Evolutionary conservation across 1,284 basidiomycete species (phyloP).

Genomic region (Bondarzewia mesenterica): DNA sequence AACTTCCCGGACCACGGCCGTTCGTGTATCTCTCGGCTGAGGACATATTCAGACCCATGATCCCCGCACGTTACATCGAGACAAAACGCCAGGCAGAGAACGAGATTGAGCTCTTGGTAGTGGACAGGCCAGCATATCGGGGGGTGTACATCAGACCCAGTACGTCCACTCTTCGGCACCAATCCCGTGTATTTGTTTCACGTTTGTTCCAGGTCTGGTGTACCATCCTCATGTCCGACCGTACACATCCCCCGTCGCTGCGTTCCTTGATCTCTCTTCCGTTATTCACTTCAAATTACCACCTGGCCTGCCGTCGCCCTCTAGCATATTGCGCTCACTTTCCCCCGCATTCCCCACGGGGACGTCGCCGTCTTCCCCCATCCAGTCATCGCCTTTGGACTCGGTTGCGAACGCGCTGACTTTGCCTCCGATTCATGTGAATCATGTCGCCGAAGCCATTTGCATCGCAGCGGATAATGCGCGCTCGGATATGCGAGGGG

Average conservation of each 20-base stretch:
- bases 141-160: constrained; percentile 82
- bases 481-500: constrained; percentile 46
- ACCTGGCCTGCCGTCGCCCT: constrained; percentile 53
- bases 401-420: constrained; percentile 73
- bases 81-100: constrained; percentile 88
- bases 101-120: constrained; percentile 47
- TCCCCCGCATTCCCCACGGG: constrained; percentile 28
- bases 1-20: constrained; percentile 39
- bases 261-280: constrained; percentile 76
- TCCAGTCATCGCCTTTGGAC: constrained; percentile 41
- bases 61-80: constrained; percentile 80
- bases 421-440: constrained; percentile 89
- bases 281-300: constrained; percentile 52
- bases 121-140: constrained; percentile 36
- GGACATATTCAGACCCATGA: constrained; percentile 83
- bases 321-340: constrained; percentile 44
- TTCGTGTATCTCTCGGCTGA: constrained; percentile 96
- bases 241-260: constrained; percentile 79
- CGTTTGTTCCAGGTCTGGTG: constrained; percentile 63
- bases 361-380: constrained; percentile 19
- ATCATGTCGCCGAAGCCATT: constrained; percentile 88
- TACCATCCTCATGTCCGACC: constrained; percentile 94
- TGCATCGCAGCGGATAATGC: constrained; percentile 37
- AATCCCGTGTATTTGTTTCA: constrained; percentile 6
- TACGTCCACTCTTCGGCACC: constrained; percentile 29